A percentile compares a stretch with the other conserved stretches of the same genome.
Evolutionary conservation across 331 rosid genomes (phyloP).

Genomic region (Acacia concinna): DNA sequence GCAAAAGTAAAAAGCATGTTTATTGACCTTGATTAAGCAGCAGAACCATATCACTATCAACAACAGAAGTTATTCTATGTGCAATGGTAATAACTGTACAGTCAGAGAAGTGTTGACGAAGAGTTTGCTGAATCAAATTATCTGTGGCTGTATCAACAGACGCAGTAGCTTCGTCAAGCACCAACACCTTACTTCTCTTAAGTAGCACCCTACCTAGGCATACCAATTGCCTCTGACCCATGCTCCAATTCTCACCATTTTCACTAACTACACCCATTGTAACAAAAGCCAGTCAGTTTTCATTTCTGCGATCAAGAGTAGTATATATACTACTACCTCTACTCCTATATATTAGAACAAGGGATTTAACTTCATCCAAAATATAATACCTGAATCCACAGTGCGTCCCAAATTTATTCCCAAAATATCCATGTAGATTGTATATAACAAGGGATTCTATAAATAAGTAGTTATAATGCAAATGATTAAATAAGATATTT

Average conservation of each 20-base stretch:
- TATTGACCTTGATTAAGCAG: conserved; percentile 50
- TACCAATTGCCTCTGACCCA: conserved; percentile 2
- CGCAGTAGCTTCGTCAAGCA: conserved; percentile 1
- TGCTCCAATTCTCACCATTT: background rate
- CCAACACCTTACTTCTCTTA: background rate
- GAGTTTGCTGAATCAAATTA: conserved; percentile 41
- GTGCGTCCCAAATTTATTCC: too few relatives aligned
- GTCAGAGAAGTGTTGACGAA: conserved; percentile 44
- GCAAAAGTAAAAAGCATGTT: conserved; percentile 14
- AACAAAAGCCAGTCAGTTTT: background rate
- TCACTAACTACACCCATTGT: background rate
- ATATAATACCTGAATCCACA: background rate
- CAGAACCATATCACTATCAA: conserved; percentile 59
- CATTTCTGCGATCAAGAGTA: background rate
- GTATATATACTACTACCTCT: background rate
- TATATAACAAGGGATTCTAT: too few relatives aligned
- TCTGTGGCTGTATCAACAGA: background rate
- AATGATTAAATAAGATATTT: too few relatives aligned
- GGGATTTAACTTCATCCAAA: too few relatives aligned
- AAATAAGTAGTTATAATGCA: too few relatives aligned
- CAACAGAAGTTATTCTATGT: conserved; percentile 53
- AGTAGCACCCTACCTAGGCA: background rate
- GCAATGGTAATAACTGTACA: conserved; percentile 56
- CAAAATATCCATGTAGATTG: too few relatives aligned
- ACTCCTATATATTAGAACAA: too few relatives aligned